Percentiles rank a stretch among this genome's conserved stretches.
Conservation (phyloP, 83 land plant genomes). For the Thuja plicata region DNA sequence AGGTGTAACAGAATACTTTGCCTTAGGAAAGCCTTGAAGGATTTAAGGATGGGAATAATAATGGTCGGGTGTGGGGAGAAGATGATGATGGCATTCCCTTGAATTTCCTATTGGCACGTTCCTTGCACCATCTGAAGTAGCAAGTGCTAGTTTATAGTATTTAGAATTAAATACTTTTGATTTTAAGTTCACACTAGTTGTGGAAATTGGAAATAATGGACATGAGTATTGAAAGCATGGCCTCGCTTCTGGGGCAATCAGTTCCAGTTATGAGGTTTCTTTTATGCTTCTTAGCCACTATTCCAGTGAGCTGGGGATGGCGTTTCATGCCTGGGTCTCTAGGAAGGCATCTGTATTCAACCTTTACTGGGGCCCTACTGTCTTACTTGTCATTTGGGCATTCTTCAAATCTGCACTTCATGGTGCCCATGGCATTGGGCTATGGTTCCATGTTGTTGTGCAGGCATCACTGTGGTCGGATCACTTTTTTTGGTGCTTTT, state of each 20-base stretch:
- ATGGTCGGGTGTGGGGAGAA: too few species aligned
- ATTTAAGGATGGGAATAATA: too few species aligned
- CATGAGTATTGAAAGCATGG: constrained; percentile 56
- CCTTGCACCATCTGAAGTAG: too few species aligned
- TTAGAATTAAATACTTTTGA: background rate
- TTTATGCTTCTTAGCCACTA: constrained; percentile 75
- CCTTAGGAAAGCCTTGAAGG: too few species aligned
- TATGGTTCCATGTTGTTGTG: constrained; percentile 75
- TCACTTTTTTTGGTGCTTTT: constrained; percentile 78
- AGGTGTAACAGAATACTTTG: too few species aligned
- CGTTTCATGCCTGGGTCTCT: constrained; percentile 54
- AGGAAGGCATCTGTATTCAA: constrained; percentile 66
- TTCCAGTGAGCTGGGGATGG: constrained; percentile 70
- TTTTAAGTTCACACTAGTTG: background rate
- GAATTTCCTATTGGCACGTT: too few species aligned
- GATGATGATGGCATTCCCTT: too few species aligned
- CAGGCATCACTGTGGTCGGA: constrained; percentile 58
- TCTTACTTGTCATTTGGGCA: constrained; percentile 85
- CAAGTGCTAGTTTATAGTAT: too few species aligned
- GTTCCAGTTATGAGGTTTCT: constrained; percentile 86
- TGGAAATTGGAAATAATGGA: background rate
- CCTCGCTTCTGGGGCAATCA: constrained; percentile 77
- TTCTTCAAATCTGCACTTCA: constrained; percentile 77
- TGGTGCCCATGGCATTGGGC: constrained; percentile 66
- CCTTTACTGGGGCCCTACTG: constrained; percentile 66